phyloP scores from a whole-genome alignment of 139 green algal species.

The Micromonas commoda region DNA sequence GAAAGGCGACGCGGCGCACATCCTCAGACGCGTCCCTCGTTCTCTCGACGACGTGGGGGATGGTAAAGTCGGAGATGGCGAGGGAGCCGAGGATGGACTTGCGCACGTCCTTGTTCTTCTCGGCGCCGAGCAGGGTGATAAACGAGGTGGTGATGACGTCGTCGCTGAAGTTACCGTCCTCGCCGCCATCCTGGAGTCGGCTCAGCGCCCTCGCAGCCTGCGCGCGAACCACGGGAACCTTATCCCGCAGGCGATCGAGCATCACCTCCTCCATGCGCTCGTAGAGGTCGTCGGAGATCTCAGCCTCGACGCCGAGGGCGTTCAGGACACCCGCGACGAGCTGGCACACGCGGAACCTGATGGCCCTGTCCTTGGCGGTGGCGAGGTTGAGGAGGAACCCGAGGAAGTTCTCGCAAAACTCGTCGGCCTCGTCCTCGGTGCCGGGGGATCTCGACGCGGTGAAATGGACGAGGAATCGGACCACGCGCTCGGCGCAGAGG shows the following conservation, averaged over 20 bases:
- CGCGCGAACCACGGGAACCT: constrained; percentile 45
- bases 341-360: constrained; percentile 44
- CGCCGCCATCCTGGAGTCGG: constrained; percentile 41
- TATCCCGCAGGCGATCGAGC: constrained; percentile 50
- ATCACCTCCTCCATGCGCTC: constrained; percentile 43
- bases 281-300: constrained; percentile 45
- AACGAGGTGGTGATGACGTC: constrained; percentile 42
- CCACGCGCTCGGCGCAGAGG: constrained; percentile 38
- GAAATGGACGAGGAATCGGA: constrained; percentile 46
- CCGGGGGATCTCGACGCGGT: constrained; percentile 12
- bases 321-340: constrained; percentile 42
- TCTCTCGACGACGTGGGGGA: constrained; percentile 43
- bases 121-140: constrained; percentile 43
- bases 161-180: constrained; percentile 45
- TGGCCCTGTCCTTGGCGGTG: constrained; percentile 38
- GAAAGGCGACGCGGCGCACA: constrained; percentile 47
- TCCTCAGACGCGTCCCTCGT: constrained; percentile 54
- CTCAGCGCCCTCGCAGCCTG: constrained; percentile 48
- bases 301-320: constrained; percentile 34
- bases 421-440: constrained; percentile 27
- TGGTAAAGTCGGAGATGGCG: constrained; percentile 35
- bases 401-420: constrained; percentile 42
- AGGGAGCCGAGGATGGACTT: constrained; percentile 52
- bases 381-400: constrained; percentile 30
- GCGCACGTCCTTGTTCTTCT: constrained; percentile 61